Percentiles rank a stretch among this genome's conserved stretches.
These are phyloP conservation scores for Gremmenia infestans DNA, from an alignment of 2,329 filamentous ascomycete species.

Conservation along the genomic window DNA sequence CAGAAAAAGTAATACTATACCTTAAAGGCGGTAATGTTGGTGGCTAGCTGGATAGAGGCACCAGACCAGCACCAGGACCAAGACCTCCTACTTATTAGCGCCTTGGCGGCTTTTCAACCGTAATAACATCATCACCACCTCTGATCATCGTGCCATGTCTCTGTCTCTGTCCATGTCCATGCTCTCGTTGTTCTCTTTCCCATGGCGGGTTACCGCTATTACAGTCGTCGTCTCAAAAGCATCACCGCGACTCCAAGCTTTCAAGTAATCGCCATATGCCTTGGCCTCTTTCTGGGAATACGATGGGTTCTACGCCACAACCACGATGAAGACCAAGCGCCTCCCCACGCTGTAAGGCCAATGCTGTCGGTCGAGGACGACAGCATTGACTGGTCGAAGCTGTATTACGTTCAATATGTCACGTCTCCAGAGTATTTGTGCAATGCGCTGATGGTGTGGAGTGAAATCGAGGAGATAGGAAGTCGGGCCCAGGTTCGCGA, in stretches of 20 bases:
- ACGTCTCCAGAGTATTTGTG: conserved; percentile 26
- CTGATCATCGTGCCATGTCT: no score
- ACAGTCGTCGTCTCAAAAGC: conserved; percentile 19
- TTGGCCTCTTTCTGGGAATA: conserved; percentile 14
- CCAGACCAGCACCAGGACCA: no score
- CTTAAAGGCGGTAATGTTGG: no score
- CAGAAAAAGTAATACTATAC: no score
- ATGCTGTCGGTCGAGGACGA: conserved; percentile 15
- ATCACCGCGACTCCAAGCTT: conserved; percentile 12
- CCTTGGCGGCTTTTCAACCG: no score
- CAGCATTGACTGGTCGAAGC: conserved; percentile 23
- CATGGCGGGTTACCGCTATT: conserved; percentile 20
- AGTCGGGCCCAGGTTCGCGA: conserved; percentile 22
- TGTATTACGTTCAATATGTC: conserved; percentile 28
- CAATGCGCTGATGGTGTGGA: conserved; percentile 28
- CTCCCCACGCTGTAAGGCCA: conserved; percentile 9
- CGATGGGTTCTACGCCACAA: conserved; percentile 23
- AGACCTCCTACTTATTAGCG: no score
- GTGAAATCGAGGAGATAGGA: conserved; percentile 26
- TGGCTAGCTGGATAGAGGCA: no score
- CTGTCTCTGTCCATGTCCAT: no score
- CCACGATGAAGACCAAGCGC: conserved; percentile 12
- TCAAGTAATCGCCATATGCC: conserved; percentile 11
- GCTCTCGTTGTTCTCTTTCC: neutral
- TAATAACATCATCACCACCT: no score